Base-by-base conservation (phyloP, 805 yeast species). In the Starmera caribaea region DNA sequence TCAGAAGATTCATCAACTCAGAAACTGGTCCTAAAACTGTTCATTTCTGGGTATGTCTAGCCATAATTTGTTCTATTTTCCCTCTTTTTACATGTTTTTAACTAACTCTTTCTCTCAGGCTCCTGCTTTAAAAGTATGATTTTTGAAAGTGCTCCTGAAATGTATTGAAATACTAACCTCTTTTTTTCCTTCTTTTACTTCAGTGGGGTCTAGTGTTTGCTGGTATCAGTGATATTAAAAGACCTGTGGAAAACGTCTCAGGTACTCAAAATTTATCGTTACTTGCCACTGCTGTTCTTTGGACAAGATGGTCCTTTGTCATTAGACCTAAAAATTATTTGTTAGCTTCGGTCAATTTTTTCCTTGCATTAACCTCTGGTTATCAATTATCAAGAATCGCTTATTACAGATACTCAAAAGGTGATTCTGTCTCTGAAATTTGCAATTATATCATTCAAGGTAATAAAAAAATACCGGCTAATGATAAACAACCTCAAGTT, bases 231-330 rank as follows among this genome's bases (percentile, higher is more conserved):
- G 98, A 90, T 62, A 66, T 82, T 46, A 71, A 75, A 46, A 80
- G 97, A 65, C 97, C 98, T 2, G 96, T 87, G 32, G 96, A 90
- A 55, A 80, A 81, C 53, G 71, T 90, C 37, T 80, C 92, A 30
- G 96, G 97, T 42, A 80, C 95, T 17, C 95, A 85, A 63, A 65
- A 58, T 76, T 44, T 54, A 34, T 52, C 97, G 2, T 70, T 90
- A 42, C 72, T 84, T 51, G 88, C 89, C 36, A 90, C 98, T 1
- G 98, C 97, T 40, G 76, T 77, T 39, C 87, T 90, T 53, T 90
- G 98, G 98, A 90, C 98, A 30, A 78, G 98, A 62, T 90, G 97
- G 97, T 88, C 96, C 13, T 75, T 89, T 63, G 92, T 89, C 47
- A 90, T 90, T 57, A 77, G 68, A 48, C 98, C 98, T 33, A 81